These are phyloP conservation scores for Talaromyces liani DNA, from an alignment of 495 filamentous ascomycete species.

Conservation along the genomic window DNA sequence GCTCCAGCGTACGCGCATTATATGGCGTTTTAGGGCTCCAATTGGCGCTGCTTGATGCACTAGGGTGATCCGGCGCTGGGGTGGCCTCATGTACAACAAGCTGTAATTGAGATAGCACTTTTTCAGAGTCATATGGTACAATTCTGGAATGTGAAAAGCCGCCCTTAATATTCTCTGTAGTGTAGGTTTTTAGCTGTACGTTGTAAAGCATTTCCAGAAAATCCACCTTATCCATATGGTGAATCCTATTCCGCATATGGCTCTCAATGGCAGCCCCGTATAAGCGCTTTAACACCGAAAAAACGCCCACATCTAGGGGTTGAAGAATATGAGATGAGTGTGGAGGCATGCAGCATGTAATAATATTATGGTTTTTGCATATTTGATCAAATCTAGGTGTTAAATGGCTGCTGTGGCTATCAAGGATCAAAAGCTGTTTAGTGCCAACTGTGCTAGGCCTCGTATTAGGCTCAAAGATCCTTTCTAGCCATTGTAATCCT, in stretches of 20 bases:
- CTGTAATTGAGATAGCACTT: background rate
- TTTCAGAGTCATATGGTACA: background rate
- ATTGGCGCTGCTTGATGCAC: no score
- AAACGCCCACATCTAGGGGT: slow-evolving; percentile 16
- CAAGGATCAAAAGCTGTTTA: slow-evolving; percentile 5
- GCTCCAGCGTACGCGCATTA: no score
- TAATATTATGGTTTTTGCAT: slow-evolving; percentile 12
- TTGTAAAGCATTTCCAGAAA: slow-evolving; percentile 10
- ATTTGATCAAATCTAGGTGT: slow-evolving; percentile 8
- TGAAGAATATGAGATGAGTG: slow-evolving; percentile 15
- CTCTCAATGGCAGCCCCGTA: background rate
- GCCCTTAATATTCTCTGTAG: background rate
- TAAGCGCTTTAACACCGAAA: slow-evolving; percentile 10
- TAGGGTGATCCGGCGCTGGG: background rate
- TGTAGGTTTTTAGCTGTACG: background rate
- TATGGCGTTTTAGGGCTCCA: no score
- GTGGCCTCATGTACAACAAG: background rate
- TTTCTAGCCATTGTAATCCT: no score
- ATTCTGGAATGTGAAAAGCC: background rate
- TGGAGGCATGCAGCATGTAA: slow-evolving; percentile 10
- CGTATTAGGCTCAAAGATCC: background rate
- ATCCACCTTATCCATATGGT: slow-evolving; percentile 15
- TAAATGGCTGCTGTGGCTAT: slow-evolving; percentile 14
- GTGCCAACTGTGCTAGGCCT: background rate
- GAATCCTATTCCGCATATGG: background rate